Base-by-base conservation (phyloP, 23 red algal genomes). In the Rhodosorus marinus region DNA sequence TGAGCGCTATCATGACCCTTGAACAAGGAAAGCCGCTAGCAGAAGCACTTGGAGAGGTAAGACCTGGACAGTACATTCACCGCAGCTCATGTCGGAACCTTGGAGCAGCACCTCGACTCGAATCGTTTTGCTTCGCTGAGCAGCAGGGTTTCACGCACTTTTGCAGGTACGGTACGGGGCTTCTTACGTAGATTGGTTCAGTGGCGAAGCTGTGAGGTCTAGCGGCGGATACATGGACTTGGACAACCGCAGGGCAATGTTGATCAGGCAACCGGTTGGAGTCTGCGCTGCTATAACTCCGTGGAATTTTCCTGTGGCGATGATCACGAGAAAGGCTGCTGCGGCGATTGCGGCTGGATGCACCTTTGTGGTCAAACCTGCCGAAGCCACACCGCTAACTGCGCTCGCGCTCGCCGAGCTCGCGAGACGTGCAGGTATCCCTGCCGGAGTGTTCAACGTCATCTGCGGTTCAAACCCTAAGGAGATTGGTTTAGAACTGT, bases 281-380 rank as follows among this genome's bases (percentile, higher is more conserved):
- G 79, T 83, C 8, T 62, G 57, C 8, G 69, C 72, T 5, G 73
- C 68, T 17, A 60, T 98, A 19, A 98, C 90, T 23, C 79, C 90
- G 33, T 98, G 78, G 90, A 85, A 84, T 54, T 85, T 85, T 55
- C 90, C 90, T 23, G 22, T 49, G 17, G 90, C 78, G 8, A 80
- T 98, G 78, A 32, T 85, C 20, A 64, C 79, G 6, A 72, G 90
- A 45, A 98, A 98, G 54, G 66, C 79, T 0, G 62, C 79, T 5
- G 52, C 78, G 23, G 90, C 90, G 20, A 28, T 98, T 9, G 79
- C 79, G 14, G 79, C 90, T 8, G 90, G 90, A 11, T 83, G 78
- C 32, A 42, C 79, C 5, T 65, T 98, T 1, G 71, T 98, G 23
- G 74, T 59, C 9, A 82, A 82, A 49, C 90, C 90, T 28, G 59